Evolutionary conservation across 192 early-diverging fungal genomes (phyloP).

Genomic region (Entomortierella lignicola): DNA sequence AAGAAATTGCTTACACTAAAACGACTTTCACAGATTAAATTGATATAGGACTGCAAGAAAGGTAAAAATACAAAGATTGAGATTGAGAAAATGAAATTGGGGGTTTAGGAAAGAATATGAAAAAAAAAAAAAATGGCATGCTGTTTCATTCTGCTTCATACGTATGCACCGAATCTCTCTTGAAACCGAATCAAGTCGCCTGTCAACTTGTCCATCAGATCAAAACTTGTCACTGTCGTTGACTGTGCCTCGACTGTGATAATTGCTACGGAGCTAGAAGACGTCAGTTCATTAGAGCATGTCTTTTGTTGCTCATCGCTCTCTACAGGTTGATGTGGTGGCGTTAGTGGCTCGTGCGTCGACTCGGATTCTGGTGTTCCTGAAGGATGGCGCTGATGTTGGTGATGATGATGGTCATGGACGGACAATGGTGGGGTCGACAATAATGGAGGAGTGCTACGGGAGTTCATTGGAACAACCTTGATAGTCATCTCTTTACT

Average conservation of each 20-base stretch:
- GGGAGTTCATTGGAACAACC: constrained; percentile 11
- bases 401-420: constrained; percentile 33
- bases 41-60: background rate
- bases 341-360: constrained; percentile 40
- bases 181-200: constrained; percentile 66
- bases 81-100: no score
- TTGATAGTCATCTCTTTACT: constrained; percentile 39
- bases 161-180: constrained; percentile 52
- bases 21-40: no score
- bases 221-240: constrained; percentile 29
- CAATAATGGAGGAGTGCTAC: constrained; percentile 9
- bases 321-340: constrained; percentile 41
- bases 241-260: background rate
- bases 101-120: background rate
- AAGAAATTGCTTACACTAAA: no score
- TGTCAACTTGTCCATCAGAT: constrained; percentile 64
- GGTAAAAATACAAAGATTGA: constrained; percentile 2
- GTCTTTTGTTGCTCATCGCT: background rate
- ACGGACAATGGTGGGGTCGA: constrained; percentile 48
- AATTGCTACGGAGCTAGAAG: background rate
- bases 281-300: background rate
- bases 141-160: no score
- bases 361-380: constrained; percentile 17
- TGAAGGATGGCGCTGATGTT: constrained; percentile 9
- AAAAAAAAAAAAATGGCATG: no score